Percentiles rank a stretch among this genome's conserved stretches.
phyloP scores from a whole-genome alignment of 2,329 filamentous ascomycete genomes.

The Beauveria bassiana region DNA sequence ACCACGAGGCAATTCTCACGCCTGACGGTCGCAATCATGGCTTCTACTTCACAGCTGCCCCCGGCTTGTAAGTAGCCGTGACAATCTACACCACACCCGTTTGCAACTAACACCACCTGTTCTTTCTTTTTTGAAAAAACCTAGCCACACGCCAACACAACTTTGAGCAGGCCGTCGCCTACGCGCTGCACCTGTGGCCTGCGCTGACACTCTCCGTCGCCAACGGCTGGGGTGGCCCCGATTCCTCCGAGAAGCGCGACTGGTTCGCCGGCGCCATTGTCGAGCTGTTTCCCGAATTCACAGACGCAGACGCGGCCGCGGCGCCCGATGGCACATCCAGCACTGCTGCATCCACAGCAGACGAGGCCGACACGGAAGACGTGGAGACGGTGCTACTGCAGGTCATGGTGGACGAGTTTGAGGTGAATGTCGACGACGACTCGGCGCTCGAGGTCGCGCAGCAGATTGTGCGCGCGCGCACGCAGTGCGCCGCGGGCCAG shows the following conservation, averaged over 20 bases:
- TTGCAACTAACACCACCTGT: background rate
- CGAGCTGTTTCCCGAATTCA: slow-evolving; percentile 69
- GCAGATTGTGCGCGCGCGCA: slow-evolving; percentile 61
- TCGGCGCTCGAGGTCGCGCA: slow-evolving; percentile 67
- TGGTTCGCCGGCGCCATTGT: slow-evolving; percentile 88
- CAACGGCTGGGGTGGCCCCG: slow-evolving; percentile 80
- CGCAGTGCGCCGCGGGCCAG: slow-evolving; percentile 56
- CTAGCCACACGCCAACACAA: slow-evolving; percentile 50
- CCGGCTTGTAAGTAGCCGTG: slow-evolving; percentile 12
- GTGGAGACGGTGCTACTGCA: slow-evolving; percentile 80
- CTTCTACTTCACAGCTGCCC: slow-evolving; percentile 11
- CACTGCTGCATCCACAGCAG: slow-evolving; percentile 15
- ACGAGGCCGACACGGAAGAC: slow-evolving; percentile 64
- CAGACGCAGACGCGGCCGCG: slow-evolving; percentile 27
- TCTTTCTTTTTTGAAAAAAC: slow-evolving; percentile 6
- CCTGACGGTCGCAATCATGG: slow-evolving; percentile 9
- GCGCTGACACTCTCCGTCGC: slow-evolving; percentile 80
- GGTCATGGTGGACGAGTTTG: slow-evolving; percentile 93
- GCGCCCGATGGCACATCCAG: slow-evolving; percentile 14
- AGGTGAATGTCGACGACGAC: slow-evolving; percentile 86
- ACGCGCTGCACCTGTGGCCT: slow-evolving; percentile 80
- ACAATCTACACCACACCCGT: background rate
- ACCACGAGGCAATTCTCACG: background rate
- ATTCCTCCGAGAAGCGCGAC: slow-evolving; percentile 81
- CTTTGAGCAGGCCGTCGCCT: slow-evolving; percentile 83